Evolutionary conservation across 192 early-diverging fungal species (phyloP).

Genomic region (Umbelopsis vinacea): DNA sequence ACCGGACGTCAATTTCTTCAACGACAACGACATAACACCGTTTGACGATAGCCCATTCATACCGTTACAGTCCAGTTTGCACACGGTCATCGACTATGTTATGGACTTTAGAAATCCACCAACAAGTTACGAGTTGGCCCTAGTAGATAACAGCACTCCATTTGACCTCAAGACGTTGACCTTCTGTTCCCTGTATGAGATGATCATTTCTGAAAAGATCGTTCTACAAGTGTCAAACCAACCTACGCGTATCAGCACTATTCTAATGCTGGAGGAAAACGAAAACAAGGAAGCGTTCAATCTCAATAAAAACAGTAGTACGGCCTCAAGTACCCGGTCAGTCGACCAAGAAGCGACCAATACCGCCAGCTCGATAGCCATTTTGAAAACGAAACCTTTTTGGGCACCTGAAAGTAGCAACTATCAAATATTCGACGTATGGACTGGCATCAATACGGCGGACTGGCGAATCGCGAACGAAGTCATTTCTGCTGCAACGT

Average conservation of each 20-base stretch:
- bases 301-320: neutral
- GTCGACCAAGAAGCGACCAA: neutral
- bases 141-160: neutral
- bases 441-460: conserved; percentile 9
- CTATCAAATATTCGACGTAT: conserved; percentile 8
- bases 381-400: conserved; percentile 15
- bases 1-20: neutral
- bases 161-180: conserved; percentile 3
- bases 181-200: neutral
- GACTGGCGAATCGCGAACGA: conserved; percentile 14
- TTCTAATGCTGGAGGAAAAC: neutral
- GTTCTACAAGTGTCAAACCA: conserved; percentile 4
- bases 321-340: neutral
- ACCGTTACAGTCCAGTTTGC: neutral
- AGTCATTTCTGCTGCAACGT: neutral
- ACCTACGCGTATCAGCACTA: neutral
- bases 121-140: neutral
- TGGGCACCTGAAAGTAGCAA: conserved; percentile 15
- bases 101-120: neutral
- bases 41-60: neutral
- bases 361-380: neutral
- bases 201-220: conserved; percentile 5
- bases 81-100: neutral
- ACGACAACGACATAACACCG: neutral
- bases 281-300: conserved; percentile 5